A percentile compares a stretch with the other conserved stretches of the same genome.
phyloP scores from a whole-genome alignment of 805 yeast species.

The Ogataea methanolica region DNA sequence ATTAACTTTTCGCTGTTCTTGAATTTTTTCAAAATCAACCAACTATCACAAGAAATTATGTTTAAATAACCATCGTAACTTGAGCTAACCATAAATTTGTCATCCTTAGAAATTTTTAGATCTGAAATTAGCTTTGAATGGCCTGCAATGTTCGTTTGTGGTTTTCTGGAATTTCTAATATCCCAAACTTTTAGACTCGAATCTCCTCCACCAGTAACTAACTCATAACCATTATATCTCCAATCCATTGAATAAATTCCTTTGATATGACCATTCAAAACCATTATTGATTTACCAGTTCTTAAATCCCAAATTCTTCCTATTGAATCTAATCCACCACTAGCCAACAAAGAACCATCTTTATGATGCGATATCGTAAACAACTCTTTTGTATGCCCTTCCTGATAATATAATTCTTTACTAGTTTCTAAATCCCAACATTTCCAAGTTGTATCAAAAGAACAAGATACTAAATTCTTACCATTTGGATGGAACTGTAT shows the following conservation, averaged over 20 bases:
- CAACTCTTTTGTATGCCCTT: constrained; percentile 80
- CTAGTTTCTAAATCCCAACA: constrained; percentile 66
- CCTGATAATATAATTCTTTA: constrained; percentile 60
- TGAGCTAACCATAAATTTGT: constrained; percentile 48
- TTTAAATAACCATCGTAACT: constrained; percentile 71
- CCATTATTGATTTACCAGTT: constrained; percentile 59
- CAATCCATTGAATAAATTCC: constrained; percentile 71
- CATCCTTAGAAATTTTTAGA: constrained; percentile 44
- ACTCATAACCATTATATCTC: constrained; percentile 67
- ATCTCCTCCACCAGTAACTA: constrained; percentile 85
- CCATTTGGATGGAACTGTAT: constrained; percentile 60
- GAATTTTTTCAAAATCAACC: constrained; percentile 53
- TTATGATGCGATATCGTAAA: constrained; percentile 57
- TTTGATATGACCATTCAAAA: constrained; percentile 61
- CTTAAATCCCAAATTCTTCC: constrained; percentile 84
- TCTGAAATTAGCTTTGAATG: constrained; percentile 72
- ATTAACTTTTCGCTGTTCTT: constrained; percentile 65
- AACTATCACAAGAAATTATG: constrained; percentile 63
- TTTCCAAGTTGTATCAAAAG: constrained; percentile 85
- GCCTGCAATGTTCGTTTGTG: constrained; percentile 51
- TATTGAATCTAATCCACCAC: constrained; percentile 75
- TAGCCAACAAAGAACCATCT: constrained; percentile 72
- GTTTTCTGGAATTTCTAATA: constrained; percentile 43
- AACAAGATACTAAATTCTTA: constrained; percentile 56
- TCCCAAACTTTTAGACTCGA: constrained; percentile 84